These are phyloP conservation scores for Aspergillus homomorphus DNA, from an alignment of 495 filamentous ascomycete genomes.

Conservation along the genomic window DNA sequence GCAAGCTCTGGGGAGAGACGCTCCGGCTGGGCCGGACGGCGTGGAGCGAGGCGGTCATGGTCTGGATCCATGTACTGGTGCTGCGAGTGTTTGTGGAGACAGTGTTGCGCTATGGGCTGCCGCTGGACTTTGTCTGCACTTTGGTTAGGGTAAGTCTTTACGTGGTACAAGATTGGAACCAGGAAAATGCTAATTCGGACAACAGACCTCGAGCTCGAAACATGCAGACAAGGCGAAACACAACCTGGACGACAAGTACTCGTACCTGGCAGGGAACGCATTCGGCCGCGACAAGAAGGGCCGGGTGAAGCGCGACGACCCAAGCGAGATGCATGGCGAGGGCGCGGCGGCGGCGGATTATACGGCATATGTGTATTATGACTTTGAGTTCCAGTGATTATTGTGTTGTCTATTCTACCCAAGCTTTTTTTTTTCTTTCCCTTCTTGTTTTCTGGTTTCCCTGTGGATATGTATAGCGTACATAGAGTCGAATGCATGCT, in stretches of 20 bases:
- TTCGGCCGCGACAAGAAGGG: constrained; percentile 94
- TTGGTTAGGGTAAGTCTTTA: constrained; percentile 68
- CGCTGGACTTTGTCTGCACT: constrained; percentile 80
- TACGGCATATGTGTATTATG: constrained; percentile 95
- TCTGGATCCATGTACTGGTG: constrained; percentile 87
- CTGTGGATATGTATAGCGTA: constrained; percentile 9
- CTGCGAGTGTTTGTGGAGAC: constrained; percentile 96
- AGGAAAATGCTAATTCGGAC: background rate
- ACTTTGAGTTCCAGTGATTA: constrained; percentile 68
- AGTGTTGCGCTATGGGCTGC: constrained; percentile 88
- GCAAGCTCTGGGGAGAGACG: constrained; percentile 88
- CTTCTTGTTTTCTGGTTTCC: constrained; percentile 1
- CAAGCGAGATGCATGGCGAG: constrained; percentile 78
- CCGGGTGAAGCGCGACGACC: constrained; percentile 82
- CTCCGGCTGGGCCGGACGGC: constrained; percentile 78
- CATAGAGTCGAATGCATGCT: constrained; percentile 4
- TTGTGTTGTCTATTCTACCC: background rate
- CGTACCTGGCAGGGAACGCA: constrained; percentile 91
- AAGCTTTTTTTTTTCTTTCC: constrained; percentile 1
- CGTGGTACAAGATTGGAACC: constrained; percentile 2
- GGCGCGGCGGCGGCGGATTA: constrained; percentile 74
- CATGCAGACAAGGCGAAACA: constrained; percentile 74
- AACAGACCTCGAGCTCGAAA: constrained; percentile 72
- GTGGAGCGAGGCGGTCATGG: constrained; percentile 93
- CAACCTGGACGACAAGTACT: constrained; percentile 80